These are phyloP conservation scores for Pseudocohnilembus persalinus DNA, from an alignment of 169 alveolate species.

Conservation along the genomic window DNA sequence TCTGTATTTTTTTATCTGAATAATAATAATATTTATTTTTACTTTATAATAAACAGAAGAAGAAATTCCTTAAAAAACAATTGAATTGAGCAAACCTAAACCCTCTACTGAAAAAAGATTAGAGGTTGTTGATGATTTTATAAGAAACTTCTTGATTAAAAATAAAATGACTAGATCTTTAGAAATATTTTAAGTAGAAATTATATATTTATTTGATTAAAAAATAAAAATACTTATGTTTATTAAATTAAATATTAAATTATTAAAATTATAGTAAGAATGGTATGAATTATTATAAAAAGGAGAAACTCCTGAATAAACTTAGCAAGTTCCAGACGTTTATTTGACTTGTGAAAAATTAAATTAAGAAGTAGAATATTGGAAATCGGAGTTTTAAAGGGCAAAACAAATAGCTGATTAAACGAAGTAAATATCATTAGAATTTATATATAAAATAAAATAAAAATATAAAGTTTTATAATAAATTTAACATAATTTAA, in stretches of 20 bases:
- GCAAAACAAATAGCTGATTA: conserved; percentile 87
- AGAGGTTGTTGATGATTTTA: conserved; percentile 89
- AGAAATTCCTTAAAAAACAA: conserved; percentile 14
- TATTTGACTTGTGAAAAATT: conserved; percentile 81
- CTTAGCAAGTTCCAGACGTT: conserved; percentile 81
- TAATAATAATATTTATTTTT: neutral
- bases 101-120: conserved; percentile 46
- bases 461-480: neutral
- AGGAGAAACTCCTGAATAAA: conserved; percentile 69
- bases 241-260: neutral
- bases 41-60: no score
- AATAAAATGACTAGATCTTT: conserved; percentile 87
- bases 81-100: conserved; percentile 14
- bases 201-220: neutral
- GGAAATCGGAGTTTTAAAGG: conserved; percentile 81
- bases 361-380: conserved; percentile 70
- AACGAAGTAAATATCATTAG: conserved; percentile 52
- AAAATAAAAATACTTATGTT: neutral
- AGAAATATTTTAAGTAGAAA: conserved; percentile 80
- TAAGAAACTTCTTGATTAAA: conserved; percentile 89
- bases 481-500: neutral
- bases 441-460: neutral
- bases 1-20: neutral
- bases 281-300: conserved; percentile 83
- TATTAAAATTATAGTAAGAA: conserved; percentile 53